A percentile compares a stretch with the other conserved stretches of the same genome.
These are phyloP conservation scores for Lagerstroemia speciosa DNA, from an alignment of 345 rosid genomes.

Conservation along the genomic window DNA sequence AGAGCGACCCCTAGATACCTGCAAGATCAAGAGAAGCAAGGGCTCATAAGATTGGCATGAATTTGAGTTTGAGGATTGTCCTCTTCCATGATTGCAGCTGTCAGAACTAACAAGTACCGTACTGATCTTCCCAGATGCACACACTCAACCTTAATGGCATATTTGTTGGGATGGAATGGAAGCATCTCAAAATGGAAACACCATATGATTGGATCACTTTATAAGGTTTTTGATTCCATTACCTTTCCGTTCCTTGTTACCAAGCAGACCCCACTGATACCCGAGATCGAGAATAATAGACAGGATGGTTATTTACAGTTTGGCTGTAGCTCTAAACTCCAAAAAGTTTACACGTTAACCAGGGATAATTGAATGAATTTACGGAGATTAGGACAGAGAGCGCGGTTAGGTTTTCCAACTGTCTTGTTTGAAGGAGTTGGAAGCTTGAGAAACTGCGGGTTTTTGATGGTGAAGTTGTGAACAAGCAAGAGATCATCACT, in stretches of 20 bases:
- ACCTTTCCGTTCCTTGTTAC: too few species aligned
- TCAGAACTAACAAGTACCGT: neutral
- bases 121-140: neutral
- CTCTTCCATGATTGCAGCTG: neutral
- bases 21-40: constrained; percentile 12
- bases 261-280: too few species aligned
- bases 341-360: too few species aligned
- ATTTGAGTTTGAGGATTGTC: neutral
- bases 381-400: neutral
- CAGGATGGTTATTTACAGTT: neutral
- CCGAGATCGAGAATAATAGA: too few species aligned
- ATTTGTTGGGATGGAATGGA: too few species aligned
- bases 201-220: too few species aligned
- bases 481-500: neutral
- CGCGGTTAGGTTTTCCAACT: neutral
- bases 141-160: neutral
- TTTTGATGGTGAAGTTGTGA: neutral
- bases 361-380: neutral
- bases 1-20: constrained; percentile 75
- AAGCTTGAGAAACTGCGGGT: neutral
- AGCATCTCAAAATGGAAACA: too few species aligned
- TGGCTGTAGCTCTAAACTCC: neutral
- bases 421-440: neutral
- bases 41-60: neutral
- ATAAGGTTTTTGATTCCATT: too few species aligned